Percentiles rank a stretch among this genome's conserved stretches.
phyloP scores from a whole-genome alignment of 176 grass and related monocot species.

The Oryza brachyantha region DNA sequence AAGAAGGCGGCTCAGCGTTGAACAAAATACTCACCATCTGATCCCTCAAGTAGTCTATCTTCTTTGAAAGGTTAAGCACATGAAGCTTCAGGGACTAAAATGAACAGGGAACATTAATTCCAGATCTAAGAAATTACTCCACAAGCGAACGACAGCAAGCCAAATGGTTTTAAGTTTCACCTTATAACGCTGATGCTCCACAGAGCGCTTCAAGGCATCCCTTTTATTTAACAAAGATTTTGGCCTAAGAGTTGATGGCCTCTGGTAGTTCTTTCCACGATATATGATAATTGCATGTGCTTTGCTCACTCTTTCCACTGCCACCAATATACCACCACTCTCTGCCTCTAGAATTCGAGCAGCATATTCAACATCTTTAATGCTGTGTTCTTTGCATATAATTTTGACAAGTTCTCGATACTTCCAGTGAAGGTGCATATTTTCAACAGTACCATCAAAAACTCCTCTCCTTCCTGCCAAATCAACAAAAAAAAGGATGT shows the following conservation, averaged over 20 bases:
- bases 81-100: slow-evolving; percentile 91
- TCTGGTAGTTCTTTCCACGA: slow-evolving; percentile 85
- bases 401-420: slow-evolving; percentile 91
- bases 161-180: slow-evolving; percentile 35
- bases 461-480: slow-evolving; percentile 83
- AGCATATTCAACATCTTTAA: slow-evolving; percentile 57
- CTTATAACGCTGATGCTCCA: slow-evolving; percentile 76
- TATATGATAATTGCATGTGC: slow-evolving; percentile 92
- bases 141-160: slow-evolving; percentile 4
- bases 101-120: slow-evolving; percentile 28
- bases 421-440: slow-evolving; percentile 98
- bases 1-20: slow-evolving; percentile 3
- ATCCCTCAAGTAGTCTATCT: slow-evolving; percentile 63
- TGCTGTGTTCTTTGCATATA: slow-evolving; percentile 75
- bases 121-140: slow-evolving; percentile 3
- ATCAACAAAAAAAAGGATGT: not conserved
- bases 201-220: slow-evolving; percentile 71
- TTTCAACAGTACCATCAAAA: slow-evolving; percentile 93
- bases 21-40: slow-evolving; percentile 54
- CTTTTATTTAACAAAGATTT: slow-evolving; percentile 71
- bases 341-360: slow-evolving; percentile 75
- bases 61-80: slow-evolving; percentile 77
- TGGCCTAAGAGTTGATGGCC: slow-evolving; percentile 69
- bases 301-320: slow-evolving; percentile 85
- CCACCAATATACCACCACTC: slow-evolving; percentile 93